A percentile compares a stretch with the other conserved stretches of the same genome.
Conservation (phyloP, 129 eudicot genomes). For the Silybum marianum region DNA sequence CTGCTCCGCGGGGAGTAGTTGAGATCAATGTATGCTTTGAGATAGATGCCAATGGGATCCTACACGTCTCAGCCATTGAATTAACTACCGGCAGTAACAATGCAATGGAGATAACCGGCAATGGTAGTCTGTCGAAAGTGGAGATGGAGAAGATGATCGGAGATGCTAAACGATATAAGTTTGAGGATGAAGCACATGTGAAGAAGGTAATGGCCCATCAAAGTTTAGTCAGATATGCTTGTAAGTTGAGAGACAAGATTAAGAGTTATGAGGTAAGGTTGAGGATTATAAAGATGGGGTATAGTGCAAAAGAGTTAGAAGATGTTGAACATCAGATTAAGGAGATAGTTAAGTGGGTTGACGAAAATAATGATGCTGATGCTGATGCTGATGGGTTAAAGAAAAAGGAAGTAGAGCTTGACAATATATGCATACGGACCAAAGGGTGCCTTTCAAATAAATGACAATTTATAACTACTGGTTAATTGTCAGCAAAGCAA, state of each 20-base stretch:
- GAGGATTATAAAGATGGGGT: not conserved
- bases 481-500: too few relatives aligned
- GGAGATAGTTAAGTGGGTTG: not conserved
- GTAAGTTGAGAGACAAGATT: not conserved
- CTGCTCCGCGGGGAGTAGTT: not conserved
- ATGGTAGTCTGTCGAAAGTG: not conserved
- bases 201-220: not conserved
- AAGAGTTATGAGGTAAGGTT: not conserved
- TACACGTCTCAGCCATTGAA: not conserved
- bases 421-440: not conserved
- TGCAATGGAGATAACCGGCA: not conserved
- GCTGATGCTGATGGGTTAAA: not conserved
- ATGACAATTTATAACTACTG: not conserved
- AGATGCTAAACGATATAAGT: not conserved
- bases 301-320: not conserved
- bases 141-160: not conserved
- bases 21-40: slow-evolving; percentile 5
- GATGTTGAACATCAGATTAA: not conserved
- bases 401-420: not conserved
- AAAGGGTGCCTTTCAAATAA: not conserved
- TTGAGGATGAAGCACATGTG: not conserved
- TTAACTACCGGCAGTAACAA: not conserved
- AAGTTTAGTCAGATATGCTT: not conserved
- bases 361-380: not conserved
- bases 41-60: slow-evolving; percentile 22